These are phyloP conservation scores for Mortierella sp. DNA, from an alignment of 371 early-diverging fungal species.

Conservation along the genomic window DNA sequence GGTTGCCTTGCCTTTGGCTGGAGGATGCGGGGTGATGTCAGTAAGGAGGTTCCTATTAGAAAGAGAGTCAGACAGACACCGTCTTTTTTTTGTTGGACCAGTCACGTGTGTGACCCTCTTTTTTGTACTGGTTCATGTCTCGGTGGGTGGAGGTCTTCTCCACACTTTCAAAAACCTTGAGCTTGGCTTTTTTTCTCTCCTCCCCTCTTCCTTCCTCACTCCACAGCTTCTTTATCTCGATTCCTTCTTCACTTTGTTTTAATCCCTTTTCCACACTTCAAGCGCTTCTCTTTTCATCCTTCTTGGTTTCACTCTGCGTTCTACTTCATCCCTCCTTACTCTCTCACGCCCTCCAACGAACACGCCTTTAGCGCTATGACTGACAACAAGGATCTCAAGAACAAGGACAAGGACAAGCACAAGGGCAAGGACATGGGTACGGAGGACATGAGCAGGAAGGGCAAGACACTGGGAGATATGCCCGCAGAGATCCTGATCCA, in stretches of 20 bases:
- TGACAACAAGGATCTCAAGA: background rate
- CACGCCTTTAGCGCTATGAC: background rate
- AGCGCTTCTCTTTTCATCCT: background rate
- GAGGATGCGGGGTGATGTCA: no score
- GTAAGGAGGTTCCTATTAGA: no score
- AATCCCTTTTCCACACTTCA: background rate
- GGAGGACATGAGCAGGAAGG: background rate
- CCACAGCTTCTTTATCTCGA: background rate
- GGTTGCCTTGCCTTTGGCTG: background rate
- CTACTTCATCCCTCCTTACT: background rate
- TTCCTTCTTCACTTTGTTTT: background rate
- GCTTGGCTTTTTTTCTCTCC: no score
- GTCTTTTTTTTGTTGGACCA: no score
- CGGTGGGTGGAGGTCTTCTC: no score
- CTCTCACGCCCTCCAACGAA: background rate
- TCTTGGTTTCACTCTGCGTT: background rate
- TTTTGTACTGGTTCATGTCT: background rate
- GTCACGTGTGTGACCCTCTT: background rate
- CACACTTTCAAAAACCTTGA: no score
- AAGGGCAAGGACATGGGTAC: background rate
- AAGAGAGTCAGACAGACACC: no score
- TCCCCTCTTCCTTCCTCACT: no score
- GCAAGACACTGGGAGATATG: slow-evolving; percentile 13
- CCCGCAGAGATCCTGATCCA: slow-evolving; percentile 44
- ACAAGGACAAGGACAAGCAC: background rate